Evolutionary conservation across 352 stramenopile species (phyloP).

Genomic region (Peronosclerospora sorghi): DNA sequence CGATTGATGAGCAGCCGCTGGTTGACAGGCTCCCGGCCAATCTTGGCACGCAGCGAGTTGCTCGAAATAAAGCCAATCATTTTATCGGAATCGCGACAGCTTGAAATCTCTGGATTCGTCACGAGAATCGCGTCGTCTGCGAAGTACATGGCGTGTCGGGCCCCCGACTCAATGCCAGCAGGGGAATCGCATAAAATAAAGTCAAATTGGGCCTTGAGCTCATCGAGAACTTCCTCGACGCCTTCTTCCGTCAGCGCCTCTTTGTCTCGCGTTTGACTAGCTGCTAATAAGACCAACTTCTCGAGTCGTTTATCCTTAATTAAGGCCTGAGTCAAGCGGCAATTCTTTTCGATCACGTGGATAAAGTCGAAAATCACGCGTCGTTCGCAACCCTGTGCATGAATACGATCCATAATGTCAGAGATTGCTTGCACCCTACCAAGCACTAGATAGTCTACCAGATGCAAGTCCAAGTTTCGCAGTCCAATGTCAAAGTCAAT

Average conservation of each 20-base stretch:
- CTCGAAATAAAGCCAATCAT: constrained; percentile 92
- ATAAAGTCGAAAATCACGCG: constrained; percentile 93
- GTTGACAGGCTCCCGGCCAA: constrained; percentile 58
- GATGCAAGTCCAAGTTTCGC: constrained; percentile 88
- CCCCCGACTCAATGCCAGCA: constrained; percentile 84
- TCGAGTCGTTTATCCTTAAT: constrained; percentile 87
- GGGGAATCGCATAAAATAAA: constrained; percentile 88
- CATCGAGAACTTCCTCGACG: constrained; percentile 74
- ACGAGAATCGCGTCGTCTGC: constrained; percentile 88
- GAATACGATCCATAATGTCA: constrained; percentile 1
- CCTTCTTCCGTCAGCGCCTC: constrained; percentile 83
- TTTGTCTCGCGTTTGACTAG: constrained; percentile 87
- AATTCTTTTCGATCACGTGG: constrained; percentile 88
- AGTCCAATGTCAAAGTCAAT: constrained; percentile 93
- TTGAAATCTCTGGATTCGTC: constrained; percentile 90
- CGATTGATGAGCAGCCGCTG: constrained; percentile 86
- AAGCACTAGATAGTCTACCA: constrained; percentile 17
- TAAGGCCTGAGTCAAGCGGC: constrained; percentile 77
- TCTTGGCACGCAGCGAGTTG: constrained; percentile 77
- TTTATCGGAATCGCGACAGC: constrained; percentile 89
- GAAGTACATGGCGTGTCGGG: constrained; percentile 89
- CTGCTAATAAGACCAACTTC: constrained; percentile 75
- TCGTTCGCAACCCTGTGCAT: constrained; percentile 70
- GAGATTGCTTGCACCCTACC: not conserved
- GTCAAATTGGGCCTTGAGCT: constrained; percentile 78